These are phyloP conservation scores for Agaricus blazei DNA, from an alignment of 768 basidiomycete genomes.

Conservation along the genomic window DNA sequence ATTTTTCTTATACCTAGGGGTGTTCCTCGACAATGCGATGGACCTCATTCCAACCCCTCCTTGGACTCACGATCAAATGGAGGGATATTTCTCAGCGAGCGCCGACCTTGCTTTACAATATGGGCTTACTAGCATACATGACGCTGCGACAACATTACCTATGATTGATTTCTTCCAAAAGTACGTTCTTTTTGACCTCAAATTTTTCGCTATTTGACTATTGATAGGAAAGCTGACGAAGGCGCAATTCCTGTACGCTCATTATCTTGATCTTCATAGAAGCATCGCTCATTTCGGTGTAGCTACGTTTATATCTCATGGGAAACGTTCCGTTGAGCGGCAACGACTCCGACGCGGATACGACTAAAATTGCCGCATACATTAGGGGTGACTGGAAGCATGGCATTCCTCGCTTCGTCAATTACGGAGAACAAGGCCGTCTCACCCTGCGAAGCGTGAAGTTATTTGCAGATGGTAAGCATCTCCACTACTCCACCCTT, in stretches of 20 bases:
- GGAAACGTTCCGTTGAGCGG: slow-evolving; percentile 4
- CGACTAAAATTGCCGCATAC: slow-evolving; percentile 24
- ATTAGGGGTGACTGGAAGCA: slow-evolving; percentile 56
- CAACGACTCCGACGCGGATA: not conserved
- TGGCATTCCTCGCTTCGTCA: slow-evolving; percentile 49
- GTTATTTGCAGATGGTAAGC: slow-evolving; percentile 68
- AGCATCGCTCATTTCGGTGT: not conserved
- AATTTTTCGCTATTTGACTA: not conserved
- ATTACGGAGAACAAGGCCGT: slow-evolving; percentile 51
- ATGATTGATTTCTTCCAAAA: slow-evolving; percentile 60
- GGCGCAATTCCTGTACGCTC: slow-evolving; percentile 61
- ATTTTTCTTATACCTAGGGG: slow-evolving; percentile 32
- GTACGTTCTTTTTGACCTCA: slow-evolving; percentile 29
- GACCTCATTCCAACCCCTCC: slow-evolving; percentile 60
- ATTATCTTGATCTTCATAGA: not conserved
- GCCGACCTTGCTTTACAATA: slow-evolving; percentile 65
- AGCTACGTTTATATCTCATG: slow-evolving; percentile 15
- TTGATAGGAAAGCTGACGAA: slow-evolving; percentile 59
- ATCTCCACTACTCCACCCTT: not conserved
- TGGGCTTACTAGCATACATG: slow-evolving; percentile 86
- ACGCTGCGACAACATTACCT: slow-evolving; percentile 53
- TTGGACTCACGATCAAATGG: slow-evolving; percentile 53
- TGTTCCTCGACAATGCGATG: slow-evolving; percentile 90
- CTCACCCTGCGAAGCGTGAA: slow-evolving; percentile 66
- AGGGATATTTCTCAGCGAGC: slow-evolving; percentile 57